Percentiles rank a stretch among this genome's conserved stretches.
phyloP scores from a whole-genome alignment of 2,329 filamentous ascomycete genomes.

The Zasmidium citrigriseum region DNA sequence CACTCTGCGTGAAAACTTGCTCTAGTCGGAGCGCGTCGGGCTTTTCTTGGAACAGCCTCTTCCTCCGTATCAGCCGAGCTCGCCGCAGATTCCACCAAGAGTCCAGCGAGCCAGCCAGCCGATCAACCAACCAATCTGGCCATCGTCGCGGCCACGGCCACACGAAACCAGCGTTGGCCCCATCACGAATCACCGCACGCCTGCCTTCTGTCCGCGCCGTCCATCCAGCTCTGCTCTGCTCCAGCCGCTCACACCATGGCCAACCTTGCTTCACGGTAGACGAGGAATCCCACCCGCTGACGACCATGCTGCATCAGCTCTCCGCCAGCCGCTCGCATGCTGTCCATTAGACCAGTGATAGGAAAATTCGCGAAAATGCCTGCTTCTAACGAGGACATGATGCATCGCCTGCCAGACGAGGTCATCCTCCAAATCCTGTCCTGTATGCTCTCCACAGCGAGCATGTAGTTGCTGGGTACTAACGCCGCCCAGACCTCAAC shows the following conservation, averaged over 20 bases:
- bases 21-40: not conserved
- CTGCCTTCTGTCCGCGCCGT: not conserved
- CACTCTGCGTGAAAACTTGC: not conserved
- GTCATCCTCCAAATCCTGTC: conserved; percentile 46
- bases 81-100: not conserved
- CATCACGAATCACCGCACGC: not conserved
- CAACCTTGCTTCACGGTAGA: not conserved
- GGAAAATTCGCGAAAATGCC: conserved; percentile 7
- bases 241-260: not conserved
- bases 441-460: conserved; percentile 34
- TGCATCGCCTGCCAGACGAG: conserved; percentile 40
- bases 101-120: not conserved
- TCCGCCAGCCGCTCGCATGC: conserved; percentile 3
- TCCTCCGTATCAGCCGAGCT: not conserved
- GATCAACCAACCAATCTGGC: not conserved
- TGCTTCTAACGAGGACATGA: conserved; percentile 8
- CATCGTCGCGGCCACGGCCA: not conserved
- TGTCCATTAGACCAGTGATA: conserved; percentile 8
- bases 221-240: not conserved
- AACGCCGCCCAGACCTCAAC: conserved; percentile 56
- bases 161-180: not conserved
- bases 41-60: not conserved
- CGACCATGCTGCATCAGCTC: conserved; percentile 2
- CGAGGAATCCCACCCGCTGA: not conserved
- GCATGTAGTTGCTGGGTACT: conserved; percentile 8